Conservation (phyloP, 1,284 basidiomycete genomes). For the Thelephora terrestris region DNA sequence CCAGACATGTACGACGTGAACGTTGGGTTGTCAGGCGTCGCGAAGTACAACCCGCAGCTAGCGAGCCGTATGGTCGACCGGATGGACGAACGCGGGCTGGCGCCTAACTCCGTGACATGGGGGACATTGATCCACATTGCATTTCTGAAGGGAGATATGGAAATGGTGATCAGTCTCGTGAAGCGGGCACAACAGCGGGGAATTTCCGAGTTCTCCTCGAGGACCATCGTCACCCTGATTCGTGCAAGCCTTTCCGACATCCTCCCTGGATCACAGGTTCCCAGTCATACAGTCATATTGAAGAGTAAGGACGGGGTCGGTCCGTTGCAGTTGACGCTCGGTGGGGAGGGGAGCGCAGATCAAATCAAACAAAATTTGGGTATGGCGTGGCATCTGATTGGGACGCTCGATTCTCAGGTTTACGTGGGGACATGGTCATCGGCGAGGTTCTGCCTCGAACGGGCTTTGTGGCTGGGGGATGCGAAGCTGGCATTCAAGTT, state of each 20-base stretch:
- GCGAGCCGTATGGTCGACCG: slow-evolving; percentile 37
- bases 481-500: slow-evolving; percentile 46
- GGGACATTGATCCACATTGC: slow-evolving; percentile 54
- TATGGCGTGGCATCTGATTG: slow-evolving; percentile 34
- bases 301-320: too few relatives aligned
- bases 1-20: slow-evolving; percentile 57
- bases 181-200: slow-evolving; percentile 26
- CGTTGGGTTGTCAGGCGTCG: slow-evolving; percentile 45
- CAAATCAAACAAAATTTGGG: slow-evolving; percentile 18
- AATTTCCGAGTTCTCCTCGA: slow-evolving; percentile 28
- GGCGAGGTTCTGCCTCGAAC: slow-evolving; percentile 41
- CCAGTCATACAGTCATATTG: too few relatives aligned
- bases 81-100: slow-evolving; percentile 37
- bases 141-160: slow-evolving; percentile 30
- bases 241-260: slow-evolving; percentile 27
- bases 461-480: slow-evolving; percentile 37
- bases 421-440: slow-evolving; percentile 32
- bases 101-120: slow-evolving; percentile 42
- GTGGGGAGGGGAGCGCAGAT: neutral
- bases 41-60: slow-evolving; percentile 34
- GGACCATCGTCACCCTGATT: slow-evolving; percentile 40
- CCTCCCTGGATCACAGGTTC: slow-evolving; percentile 6
- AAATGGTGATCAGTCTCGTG: slow-evolving; percentile 35
- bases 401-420: slow-evolving; percentile 25
- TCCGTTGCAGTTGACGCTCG: neutral